phyloP scores from a whole-genome alignment of 306 rosid genomes.

The Dicorynia guianensis region DNA sequence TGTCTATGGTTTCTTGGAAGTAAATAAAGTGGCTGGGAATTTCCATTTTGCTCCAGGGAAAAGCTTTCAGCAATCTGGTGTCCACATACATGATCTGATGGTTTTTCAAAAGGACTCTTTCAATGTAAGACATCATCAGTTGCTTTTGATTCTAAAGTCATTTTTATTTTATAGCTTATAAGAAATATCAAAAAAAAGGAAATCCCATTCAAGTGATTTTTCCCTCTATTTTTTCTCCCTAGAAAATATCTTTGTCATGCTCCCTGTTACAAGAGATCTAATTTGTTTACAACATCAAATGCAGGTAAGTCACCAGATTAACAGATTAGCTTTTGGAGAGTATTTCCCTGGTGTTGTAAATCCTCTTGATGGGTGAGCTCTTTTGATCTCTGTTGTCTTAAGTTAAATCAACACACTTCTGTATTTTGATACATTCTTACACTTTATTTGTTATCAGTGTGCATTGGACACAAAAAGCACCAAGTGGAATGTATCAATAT shows the following conservation, averaged over 20 bases:
- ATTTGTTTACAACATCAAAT: constrained; percentile 30
- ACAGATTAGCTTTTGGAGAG: constrained; percentile 83
- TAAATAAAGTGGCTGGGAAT: constrained; percentile 97
- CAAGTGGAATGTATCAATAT: constrained; percentile 93
- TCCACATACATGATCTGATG: constrained; percentile 86
- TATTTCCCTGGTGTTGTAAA: constrained; percentile 94
- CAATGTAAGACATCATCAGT: constrained; percentile 70
- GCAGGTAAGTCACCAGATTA: constrained; percentile 91
- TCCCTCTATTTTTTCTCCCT: not conserved
- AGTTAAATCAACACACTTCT: constrained; percentile 30
- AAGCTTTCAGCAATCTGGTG: constrained; percentile 96
- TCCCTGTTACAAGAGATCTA: constrained; percentile 33
- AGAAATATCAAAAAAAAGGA: constrained; percentile 11
- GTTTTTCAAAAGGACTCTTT: constrained; percentile 96
- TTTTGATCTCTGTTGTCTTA: constrained; percentile 34
- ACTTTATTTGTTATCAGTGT: constrained; percentile 61
- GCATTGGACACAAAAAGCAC: constrained; percentile 82
- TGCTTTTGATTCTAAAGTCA: constrained; percentile 14
- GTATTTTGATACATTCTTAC: constrained; percentile 34
- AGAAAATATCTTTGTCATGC: constrained; percentile 9
- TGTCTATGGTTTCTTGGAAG: constrained; percentile 92
- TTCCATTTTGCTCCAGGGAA: constrained; percentile 99
- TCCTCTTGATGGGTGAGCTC: constrained; percentile 85
- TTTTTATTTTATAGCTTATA: constrained; percentile 6
- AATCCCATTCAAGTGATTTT: not conserved